Base-by-base conservation (phyloP, 202 grass and related monocot species). In the Panicum hallii region DNA sequence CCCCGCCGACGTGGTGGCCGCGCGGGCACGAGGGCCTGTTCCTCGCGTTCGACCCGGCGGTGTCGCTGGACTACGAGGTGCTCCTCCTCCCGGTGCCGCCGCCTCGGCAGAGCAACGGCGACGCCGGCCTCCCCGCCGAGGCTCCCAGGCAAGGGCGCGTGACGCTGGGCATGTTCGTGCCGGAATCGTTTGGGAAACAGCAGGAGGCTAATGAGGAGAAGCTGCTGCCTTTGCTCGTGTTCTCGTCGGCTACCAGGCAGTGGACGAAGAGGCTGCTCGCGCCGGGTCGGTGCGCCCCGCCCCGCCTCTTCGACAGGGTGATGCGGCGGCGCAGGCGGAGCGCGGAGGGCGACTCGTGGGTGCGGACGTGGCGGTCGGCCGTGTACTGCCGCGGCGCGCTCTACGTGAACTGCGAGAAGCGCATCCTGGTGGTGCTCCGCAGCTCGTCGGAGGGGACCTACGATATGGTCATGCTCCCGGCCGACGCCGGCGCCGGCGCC, bases 1-100 rank as follows among this genome's bases (percentile, higher is more conserved):
- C 16, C n/a, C 83, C 72, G 74, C 69, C 90, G 65, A 82, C 61
- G 83, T 63, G 45, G 47, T 84, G 61, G 72, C 73, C 72, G 3
- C 40, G n/a, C 23, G 4, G 15, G 11, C 15, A 61, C 49, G 67
- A 82, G 0, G 79, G 79, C 79, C 2, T 58, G 5, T 82, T 72
- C 67, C 79, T 82, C 23, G 53, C 79, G 16, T 82, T 82, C 53
- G 79, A 82, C 52, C 79, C 79, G 2, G 67, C 52, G 8, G 53
- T 15, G 9, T 82, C 79, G 41, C 79, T 50, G 67, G 38, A 72
- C 4, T 70, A 72, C 79, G 5, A 19, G 67, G 79, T 82, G 40
- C 26, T 82, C 67, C 53, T 82, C 67, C 66, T 82, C 41, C 79
- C 79, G 0, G 67, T 60, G 79, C 52, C 66, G 7, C 66, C 57